These are phyloP conservation scores for Dendrobium catenatum DNA, from an alignment of 106 monocot genomes.

Conservation along the genomic window DNA sequence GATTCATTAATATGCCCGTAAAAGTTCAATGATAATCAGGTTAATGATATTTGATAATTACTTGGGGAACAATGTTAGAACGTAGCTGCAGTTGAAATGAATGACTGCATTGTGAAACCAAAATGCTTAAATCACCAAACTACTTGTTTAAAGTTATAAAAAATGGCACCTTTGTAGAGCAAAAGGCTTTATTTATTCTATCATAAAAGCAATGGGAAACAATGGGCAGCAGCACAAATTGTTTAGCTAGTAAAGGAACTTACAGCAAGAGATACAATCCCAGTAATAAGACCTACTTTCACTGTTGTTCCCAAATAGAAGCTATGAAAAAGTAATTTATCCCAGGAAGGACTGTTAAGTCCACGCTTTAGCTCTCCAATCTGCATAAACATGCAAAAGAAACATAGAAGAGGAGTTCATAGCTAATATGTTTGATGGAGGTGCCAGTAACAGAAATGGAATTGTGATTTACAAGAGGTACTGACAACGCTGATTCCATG, in stretches of 20 bases:
- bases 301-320: not conserved
- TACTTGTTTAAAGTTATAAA: too few species aligned
- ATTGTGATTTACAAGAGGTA: not conserved
- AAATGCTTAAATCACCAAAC: too few species aligned
- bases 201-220: too few species aligned
- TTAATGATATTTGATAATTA: too few species aligned
- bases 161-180: too few species aligned
- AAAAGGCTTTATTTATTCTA: too few species aligned
- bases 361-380: conserved; percentile 17
- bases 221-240: not conserved
- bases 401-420: not conserved
- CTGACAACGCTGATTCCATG: conserved; percentile 76
- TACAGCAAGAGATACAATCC: conserved; percentile 17
- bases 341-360: conserved; percentile 18
- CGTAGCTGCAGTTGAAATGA: too few species aligned
- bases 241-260: not conserved
- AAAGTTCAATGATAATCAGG: too few species aligned
- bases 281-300: conserved; percentile 12
- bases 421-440: not conserved
- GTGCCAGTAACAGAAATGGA: not conserved
- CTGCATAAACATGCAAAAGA: conserved; percentile 4
- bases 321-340: conserved; percentile 16
- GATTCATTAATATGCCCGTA: too few species aligned
- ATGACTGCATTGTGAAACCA: too few species aligned
- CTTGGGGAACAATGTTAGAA: too few species aligned